phyloP scores from a whole-genome alignment of 257 asterid genomes.

The Eucommia ulmoides region DNA sequence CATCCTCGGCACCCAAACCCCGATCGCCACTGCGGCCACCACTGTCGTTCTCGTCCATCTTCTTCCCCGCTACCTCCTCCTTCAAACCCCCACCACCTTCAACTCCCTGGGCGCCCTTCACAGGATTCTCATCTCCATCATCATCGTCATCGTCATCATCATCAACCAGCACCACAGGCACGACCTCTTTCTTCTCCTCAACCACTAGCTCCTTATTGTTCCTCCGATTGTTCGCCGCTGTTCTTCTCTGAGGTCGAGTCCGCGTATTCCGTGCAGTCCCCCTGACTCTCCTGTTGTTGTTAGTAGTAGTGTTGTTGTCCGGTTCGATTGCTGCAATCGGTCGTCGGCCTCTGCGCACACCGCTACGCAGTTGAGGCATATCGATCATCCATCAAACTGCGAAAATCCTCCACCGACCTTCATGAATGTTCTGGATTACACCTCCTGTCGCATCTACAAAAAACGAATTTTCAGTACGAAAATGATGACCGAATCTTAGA shows the following conservation, averaged over 20 bases:
- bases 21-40: slow-evolving; percentile 47
- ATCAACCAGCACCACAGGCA: slow-evolving; percentile 10
- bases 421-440: slow-evolving; percentile 11
- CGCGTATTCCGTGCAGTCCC: slow-evolving; percentile 7
- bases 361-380: slow-evolving; percentile 50
- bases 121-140: slow-evolving; percentile 14
- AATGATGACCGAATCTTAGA: neutral
- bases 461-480: neutral
- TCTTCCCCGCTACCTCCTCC: slow-evolving; percentile 23
- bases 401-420: slow-evolving; percentile 12
- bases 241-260: neutral
- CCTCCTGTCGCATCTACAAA: neutral
- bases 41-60: slow-evolving; percentile 27
- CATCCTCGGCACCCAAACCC: slow-evolving; percentile 55
- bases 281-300: neutral
- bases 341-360: slow-evolving; percentile 36
- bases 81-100: slow-evolving; percentile 10
- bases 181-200: slow-evolving; percentile 10
- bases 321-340: slow-evolving; percentile 8
- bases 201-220: slow-evolving; percentile 1
- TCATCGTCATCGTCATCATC: slow-evolving; percentile 15
- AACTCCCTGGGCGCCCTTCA: slow-evolving; percentile 15
- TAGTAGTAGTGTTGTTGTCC: no score
- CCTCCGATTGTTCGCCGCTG: neutral
- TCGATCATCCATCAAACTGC: slow-evolving; percentile 18